A percentile compares a stretch with the other conserved stretches of the same genome.
Evolutionary conservation across 2,329 filamentous ascomycete genomes (phyloP).

Genomic region (Remersonia thermophila): DNA sequence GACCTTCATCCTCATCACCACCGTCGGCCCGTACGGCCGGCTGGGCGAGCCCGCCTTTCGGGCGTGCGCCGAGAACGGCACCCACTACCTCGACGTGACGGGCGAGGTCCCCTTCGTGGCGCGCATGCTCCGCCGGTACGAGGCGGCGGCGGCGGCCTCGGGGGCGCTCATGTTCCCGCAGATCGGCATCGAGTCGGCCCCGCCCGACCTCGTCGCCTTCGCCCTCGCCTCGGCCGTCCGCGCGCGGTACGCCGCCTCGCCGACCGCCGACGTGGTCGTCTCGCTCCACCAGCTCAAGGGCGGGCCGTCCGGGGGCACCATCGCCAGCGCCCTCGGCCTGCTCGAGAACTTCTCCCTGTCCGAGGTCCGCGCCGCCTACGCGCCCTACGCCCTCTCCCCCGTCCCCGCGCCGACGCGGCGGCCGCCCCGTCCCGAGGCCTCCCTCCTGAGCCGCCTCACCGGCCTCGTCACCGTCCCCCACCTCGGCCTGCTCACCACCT

Average conservation of each 20-base stretch:
- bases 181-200: constrained; percentile 49
- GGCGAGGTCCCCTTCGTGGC: constrained; percentile 47
- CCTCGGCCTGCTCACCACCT: constrained; percentile 45
- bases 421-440: constrained; percentile 17
- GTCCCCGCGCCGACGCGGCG: constrained; percentile 29
- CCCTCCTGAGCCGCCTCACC: constrained; percentile 33
- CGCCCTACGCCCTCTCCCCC: constrained; percentile 47
- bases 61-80: constrained; percentile 49
- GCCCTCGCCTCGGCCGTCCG: constrained; percentile 38
- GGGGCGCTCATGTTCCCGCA: constrained; percentile 51
- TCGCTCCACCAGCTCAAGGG: constrained; percentile 32
- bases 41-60: constrained; percentile 48
- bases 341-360: constrained; percentile 40
- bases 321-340: constrained; percentile 52
- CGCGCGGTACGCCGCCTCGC: constrained; percentile 30
- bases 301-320: constrained; percentile 50
- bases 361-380: constrained; percentile 32
- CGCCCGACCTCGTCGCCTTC: constrained; percentile 47
- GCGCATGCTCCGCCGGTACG: constrained; percentile 50
- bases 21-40: constrained; percentile 45
- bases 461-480: constrained; percentile 37
- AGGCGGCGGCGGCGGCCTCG: constrained; percentile 35
- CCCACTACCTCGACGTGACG: constrained; percentile 52
- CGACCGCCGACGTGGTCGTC: constrained; percentile 42
- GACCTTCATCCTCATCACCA: constrained; percentile 43